A percentile compares a stretch with the other conserved stretches of the same genome.
These are phyloP conservation scores for Podaxis sp. DNA, from an alignment of 768 basidiomycete species.

Conservation along the genomic window DNA sequence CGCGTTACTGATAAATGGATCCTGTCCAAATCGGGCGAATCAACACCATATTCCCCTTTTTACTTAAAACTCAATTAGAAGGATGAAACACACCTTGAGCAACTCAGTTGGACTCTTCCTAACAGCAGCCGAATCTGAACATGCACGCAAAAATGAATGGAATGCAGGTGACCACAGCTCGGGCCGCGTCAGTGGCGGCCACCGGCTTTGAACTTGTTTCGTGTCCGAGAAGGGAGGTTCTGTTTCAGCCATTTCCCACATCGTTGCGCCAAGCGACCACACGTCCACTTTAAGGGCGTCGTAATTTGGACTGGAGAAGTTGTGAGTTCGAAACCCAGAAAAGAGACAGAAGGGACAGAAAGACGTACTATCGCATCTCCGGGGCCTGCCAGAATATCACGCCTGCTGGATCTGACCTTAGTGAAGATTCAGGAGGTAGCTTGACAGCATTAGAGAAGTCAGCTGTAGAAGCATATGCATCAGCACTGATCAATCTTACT, in stretches of 20 bases:
- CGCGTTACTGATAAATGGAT: slow-evolving; percentile 63
- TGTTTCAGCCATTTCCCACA: slow-evolving; percentile 80
- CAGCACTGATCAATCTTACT: slow-evolving; percentile 2
- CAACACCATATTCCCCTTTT: background rate
- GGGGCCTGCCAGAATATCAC: slow-evolving; percentile 88
- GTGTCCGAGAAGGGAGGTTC: slow-evolving; percentile 70
- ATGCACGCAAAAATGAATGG: slow-evolving; percentile 69
- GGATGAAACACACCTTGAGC: slow-evolving; percentile 47
- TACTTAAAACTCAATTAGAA: background rate
- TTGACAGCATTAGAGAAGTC: slow-evolving; percentile 80
- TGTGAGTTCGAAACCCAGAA: background rate
- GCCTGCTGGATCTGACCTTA: slow-evolving; percentile 59
- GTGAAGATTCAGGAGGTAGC: slow-evolving; percentile 50
- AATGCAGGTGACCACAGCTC: slow-evolving; percentile 65
- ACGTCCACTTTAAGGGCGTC: slow-evolving; percentile 74
- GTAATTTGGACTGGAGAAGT: slow-evolving; percentile 55
- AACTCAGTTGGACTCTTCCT: slow-evolving; percentile 61
- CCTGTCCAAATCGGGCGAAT: slow-evolving; percentile 33
- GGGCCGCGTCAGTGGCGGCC: slow-evolving; percentile 62
- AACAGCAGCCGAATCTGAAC: slow-evolving; percentile 57
- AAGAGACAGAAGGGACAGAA: background rate
- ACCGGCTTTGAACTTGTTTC: slow-evolving; percentile 57
- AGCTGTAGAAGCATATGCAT: slow-evolving; percentile 83
- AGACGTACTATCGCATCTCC: slow-evolving; percentile 66
- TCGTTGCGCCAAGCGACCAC: slow-evolving; percentile 82